Conservation (phyloP, 306 rosid genomes). For the Prunus campanulata region DNA sequence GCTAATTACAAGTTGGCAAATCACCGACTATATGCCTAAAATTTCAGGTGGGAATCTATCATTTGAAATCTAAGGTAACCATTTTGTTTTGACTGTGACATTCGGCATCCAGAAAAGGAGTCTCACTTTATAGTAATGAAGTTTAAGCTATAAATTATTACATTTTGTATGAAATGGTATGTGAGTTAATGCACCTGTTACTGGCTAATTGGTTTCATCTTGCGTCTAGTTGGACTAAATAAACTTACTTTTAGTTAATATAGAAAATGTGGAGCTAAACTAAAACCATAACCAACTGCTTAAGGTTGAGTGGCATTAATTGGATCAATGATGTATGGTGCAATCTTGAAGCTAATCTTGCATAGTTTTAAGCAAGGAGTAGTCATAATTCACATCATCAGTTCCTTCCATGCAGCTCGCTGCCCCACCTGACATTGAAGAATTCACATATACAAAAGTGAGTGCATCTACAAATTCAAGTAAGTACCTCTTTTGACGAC, state of each 20-base stretch:
- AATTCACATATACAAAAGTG: slow-evolving; percentile 42
- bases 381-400: no score
- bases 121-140: not conserved
- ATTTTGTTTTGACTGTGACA: not conserved
- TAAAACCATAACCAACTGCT: not conserved
- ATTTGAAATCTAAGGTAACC: not conserved
- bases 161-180: no score
- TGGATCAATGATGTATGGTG: no score
- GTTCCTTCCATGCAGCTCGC: slow-evolving; percentile 32
- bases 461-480: slow-evolving; percentile 36
- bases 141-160: not conserved
- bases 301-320: not conserved
- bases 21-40: no score
- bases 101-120: not conserved
- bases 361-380: no score
- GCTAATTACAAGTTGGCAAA: no score
- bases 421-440: slow-evolving; percentile 62
- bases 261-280: not conserved
- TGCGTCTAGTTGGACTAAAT: no score
- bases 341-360: no score
- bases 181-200: no score
- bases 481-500: slow-evolving; percentile 24
- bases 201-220: no score
- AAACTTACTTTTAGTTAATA: no score
- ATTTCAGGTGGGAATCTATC: no score